These are phyloP conservation scores for Camelina neglecta DNA, from an alignment of 345 rosid genomes.

Conservation along the genomic window DNA sequence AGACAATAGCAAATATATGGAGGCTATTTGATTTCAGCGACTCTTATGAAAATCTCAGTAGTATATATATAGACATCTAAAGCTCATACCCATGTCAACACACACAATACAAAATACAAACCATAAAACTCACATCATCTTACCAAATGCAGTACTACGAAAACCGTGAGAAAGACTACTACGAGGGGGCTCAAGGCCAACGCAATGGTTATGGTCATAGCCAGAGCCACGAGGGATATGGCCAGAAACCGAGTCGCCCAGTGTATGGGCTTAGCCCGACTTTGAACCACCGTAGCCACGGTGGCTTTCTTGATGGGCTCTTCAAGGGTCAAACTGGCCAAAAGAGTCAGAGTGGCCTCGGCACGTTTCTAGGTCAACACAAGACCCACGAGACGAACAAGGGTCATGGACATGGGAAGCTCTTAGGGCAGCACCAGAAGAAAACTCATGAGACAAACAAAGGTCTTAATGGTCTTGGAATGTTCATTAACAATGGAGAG, in stretches of 20 bases:
- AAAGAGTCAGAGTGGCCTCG: constrained; percentile 21
- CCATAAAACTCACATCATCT: constrained; percentile 4
- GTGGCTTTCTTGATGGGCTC: constrained; percentile 40
- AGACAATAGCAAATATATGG: neutral
- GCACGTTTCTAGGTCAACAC: constrained; percentile 17
- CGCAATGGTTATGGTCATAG: constrained; percentile 13
- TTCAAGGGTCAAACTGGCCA: constrained; percentile 34
- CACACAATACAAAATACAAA: constrained; percentile 28
- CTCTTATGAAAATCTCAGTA: neutral
- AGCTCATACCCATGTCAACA: constrained; percentile 16
- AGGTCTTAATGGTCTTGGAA: constrained; percentile 35
- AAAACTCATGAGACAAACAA: constrained; percentile 36
- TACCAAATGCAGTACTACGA: constrained; percentile 41
- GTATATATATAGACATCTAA: constrained; percentile 31
- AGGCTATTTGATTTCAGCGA: neutral
- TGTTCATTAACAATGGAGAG: constrained; percentile 42
- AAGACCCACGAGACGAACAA: constrained; percentile 33
- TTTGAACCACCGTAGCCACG: constrained; percentile 39
- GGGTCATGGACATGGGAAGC: constrained; percentile 32
- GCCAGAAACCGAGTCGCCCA: constrained; percentile 10
- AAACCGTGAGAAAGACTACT: constrained; percentile 35
- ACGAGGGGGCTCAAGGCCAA: constrained; percentile 35
- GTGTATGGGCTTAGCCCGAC: constrained; percentile 37
- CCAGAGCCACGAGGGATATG: neutral
- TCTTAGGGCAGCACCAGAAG: constrained; percentile 38